Conservation (phyloP, 1,284 basidiomycete species). For the Ceratobasidium sp. region DNA sequence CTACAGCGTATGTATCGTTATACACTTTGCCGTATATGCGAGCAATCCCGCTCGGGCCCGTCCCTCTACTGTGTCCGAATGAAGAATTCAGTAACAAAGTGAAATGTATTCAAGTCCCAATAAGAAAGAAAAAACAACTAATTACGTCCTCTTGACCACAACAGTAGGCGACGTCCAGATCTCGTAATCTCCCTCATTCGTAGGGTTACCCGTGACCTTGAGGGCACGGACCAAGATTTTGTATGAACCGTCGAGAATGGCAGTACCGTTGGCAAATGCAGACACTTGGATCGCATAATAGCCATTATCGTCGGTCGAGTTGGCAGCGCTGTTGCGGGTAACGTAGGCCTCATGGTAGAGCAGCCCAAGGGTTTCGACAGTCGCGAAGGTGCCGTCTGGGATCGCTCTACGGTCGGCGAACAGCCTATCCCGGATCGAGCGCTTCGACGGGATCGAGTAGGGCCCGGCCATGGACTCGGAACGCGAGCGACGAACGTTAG, state of each 20-base stretch:
- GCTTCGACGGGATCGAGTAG: slow-evolving; percentile 22
- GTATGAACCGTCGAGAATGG: slow-evolving; percentile 42
- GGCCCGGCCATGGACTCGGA: neutral
- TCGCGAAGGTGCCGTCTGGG: neutral
- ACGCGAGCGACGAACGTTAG: neutral
- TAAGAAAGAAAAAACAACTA: neutral
- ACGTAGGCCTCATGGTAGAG: slow-evolving; percentile 19
- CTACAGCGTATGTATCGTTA: no score
- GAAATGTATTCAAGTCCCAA: neutral
- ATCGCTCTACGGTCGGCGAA: neutral
- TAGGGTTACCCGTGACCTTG: slow-evolving; percentile 39
- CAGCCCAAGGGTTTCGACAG: slow-evolving; percentile 1
- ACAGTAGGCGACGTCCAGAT: slow-evolving; percentile 39
- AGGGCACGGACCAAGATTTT: slow-evolving; percentile 39
- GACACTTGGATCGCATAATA: slow-evolving; percentile 7
- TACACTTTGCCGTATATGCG: no score
- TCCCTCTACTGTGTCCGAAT: no score
- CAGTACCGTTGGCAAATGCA: slow-evolving; percentile 38
- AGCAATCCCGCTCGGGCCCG: no score
- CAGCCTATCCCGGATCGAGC: slow-evolving; percentile 25
- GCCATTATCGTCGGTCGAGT: slow-evolving; percentile 5
- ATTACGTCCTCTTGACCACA: slow-evolving; percentile 9
- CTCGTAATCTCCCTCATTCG: slow-evolving; percentile 39
- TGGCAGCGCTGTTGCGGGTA: neutral
- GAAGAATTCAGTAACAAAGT: no score